These are phyloP conservation scores for Lenzites betulinus DNA, from an alignment of 768 basidiomycete genomes.

Conservation along the genomic window DNA sequence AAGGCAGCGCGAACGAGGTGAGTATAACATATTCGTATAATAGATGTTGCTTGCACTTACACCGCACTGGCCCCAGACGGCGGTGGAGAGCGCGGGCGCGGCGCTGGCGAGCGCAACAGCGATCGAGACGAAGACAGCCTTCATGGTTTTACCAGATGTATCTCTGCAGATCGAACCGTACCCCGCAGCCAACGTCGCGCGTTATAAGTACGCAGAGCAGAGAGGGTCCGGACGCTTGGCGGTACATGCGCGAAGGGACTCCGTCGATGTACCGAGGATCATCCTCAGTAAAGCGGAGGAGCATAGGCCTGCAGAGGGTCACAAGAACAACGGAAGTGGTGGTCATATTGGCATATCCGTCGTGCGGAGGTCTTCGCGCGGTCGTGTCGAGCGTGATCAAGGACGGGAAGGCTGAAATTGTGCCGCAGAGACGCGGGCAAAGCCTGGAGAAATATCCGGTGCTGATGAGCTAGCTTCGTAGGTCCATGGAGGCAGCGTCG, in stretches of 20 bases:
- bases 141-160: conserved; percentile 21
- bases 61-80: conserved; percentile 56
- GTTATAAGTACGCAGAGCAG: background rate
- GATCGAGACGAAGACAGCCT: conserved; percentile 26
- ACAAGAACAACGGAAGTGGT: background rate
- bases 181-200: background rate
- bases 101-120: conserved; percentile 28
- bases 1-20: background rate
- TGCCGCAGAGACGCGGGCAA: background rate
- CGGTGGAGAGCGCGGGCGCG: conserved; percentile 31
- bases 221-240: background rate
- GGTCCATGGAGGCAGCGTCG: background rate
- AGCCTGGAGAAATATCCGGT: background rate
- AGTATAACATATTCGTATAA: background rate
- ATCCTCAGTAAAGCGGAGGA: background rate
- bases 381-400: background rate
- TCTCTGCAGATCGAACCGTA: background rate
- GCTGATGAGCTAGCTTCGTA: background rate
- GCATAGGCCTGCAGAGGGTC: background rate
- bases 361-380: background rate
- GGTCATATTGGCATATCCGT: background rate
- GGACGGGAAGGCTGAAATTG: background rate
- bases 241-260: background rate
- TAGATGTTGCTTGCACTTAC: conserved; percentile 9
- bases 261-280: conserved; percentile 19